These are phyloP conservation scores for Fusarium longipes DNA, from an alignment of 2,329 filamentous ascomycete genomes.

Conservation along the genomic window DNA sequence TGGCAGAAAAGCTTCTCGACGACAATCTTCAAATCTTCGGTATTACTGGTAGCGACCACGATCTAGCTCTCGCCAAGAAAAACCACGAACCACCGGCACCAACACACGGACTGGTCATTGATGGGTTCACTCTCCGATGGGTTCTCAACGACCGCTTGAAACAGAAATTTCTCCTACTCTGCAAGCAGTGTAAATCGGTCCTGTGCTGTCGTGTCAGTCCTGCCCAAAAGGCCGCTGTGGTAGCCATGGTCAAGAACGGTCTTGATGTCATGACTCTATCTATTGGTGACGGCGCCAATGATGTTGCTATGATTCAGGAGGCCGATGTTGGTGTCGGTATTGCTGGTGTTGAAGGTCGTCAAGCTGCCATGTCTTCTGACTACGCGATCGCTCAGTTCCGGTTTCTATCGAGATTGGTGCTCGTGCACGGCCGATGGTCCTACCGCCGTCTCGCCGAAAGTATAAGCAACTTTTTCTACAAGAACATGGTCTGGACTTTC, in stretches of 20 bases:
- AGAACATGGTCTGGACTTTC: conserved; percentile 99
- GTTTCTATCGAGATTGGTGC: conserved; percentile 83
- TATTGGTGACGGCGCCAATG: conserved; percentile 93
- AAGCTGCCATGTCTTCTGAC: conserved; percentile 95
- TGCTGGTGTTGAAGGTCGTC: conserved; percentile 89
- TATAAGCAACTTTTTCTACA: conserved; percentile 99
- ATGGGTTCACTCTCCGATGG: conserved; percentile 91
- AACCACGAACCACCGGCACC: conserved; percentile 87
- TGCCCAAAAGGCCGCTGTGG: conserved; percentile 96
- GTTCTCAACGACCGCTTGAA: conserved; percentile 84
- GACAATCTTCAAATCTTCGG: conserved; percentile 77
- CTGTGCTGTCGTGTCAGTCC: conserved; percentile 98
- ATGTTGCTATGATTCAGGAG: conserved; percentile 98
- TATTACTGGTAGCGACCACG: conserved; percentile 85
- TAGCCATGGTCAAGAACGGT: conserved; percentile 93
- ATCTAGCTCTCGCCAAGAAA: conserved; percentile 80
- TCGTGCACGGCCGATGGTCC: conserved; percentile 96
- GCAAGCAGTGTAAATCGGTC: conserved; percentile 96
- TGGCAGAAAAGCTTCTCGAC: conserved; percentile 78
- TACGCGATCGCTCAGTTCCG: conserved; percentile 96
- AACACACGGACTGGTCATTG: conserved; percentile 93
- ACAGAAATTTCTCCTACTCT: conserved; percentile 93
- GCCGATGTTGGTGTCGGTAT: conserved; percentile 97
- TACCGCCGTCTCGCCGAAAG: conserved; percentile 92
- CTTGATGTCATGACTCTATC: conserved; percentile 96